Base-by-base conservation (phyloP, 768 basidiomycete genomes). In the Pisolithus tinctorius region DNA sequence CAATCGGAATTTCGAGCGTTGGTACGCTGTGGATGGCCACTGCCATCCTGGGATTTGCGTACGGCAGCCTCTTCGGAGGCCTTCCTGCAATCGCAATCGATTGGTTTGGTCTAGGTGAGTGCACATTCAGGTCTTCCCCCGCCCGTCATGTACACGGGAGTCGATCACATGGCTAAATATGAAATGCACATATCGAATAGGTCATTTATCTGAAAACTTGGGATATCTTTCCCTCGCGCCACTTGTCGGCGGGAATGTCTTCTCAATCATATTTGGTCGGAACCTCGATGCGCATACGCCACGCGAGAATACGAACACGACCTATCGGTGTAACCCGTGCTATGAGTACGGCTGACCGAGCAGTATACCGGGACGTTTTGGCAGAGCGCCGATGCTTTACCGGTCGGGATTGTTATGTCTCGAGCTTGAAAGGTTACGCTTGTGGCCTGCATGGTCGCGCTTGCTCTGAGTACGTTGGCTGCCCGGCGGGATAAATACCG, bases 31-130 rank as follows among this genome's bases (percentile, higher is more conserved):
- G 91, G 89, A 47, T 58, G 30, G 67, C 66, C 10, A 69, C 62
- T 27, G 57, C 64, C 20, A 44, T 68, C 30, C 54, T 73, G 13
- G 64, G 66, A 8, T 58, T 74, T 29, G 81, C 83, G 0, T 86
- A 93, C 57, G 91, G 91, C 3, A 76, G 80, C 45, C 62, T 82
- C 47, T 92, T 88, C 62, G 86, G 86, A 2, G 69, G 86, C 39
- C 75, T 79, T 60, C 88, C 89, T 0, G 82, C 84, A 17, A 74
- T 94, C 26, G 75, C 80, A 47, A 76, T 94, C 23, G 93, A 94
- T 58, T 93, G 88, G 89, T 94, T 93, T 58, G 92, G 92, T 9
- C 72, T 94, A 60, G 72, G 88, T 88, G 59, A 61, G 86, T 81
- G 2, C 10, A 26, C 20, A 36, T 46, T 6, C 6, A 17, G n/a